phyloP scores from a whole-genome alignment of 805 yeast species.

The Trichomonascus vanleenenianus region DNA sequence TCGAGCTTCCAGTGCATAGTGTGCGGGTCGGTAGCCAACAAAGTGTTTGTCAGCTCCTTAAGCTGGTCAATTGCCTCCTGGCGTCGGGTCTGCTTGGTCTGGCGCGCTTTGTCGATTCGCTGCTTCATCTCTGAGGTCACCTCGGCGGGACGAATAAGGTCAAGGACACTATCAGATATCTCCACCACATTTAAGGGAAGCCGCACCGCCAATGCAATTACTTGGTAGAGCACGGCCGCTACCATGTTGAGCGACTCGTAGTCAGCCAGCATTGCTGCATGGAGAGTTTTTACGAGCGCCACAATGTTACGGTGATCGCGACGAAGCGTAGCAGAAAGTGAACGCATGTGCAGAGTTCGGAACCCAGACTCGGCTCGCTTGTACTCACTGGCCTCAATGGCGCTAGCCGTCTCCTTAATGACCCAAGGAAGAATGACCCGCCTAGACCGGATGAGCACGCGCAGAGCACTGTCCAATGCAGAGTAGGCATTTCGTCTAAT shows the following conservation, averaged over 20 bases:
- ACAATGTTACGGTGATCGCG: constrained; percentile 49
- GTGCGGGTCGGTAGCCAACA: constrained; percentile 5
- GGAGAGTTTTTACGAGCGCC: constrained; percentile 41
- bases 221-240: constrained; percentile 46
- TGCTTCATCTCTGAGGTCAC: constrained; percentile 9
- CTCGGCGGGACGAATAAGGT: constrained; percentile 12
- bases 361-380: constrained; percentile 60
- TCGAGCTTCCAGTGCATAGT: constrained; percentile 20
- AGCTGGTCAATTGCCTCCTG: constrained; percentile 14
- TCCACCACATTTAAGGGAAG: constrained; percentile 35
- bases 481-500: constrained; percentile 65
- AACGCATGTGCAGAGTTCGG: constrained; percentile 46
- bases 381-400: constrained; percentile 41
- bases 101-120: constrained; percentile 10
- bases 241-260: constrained; percentile 44
- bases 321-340: constrained; percentile 50
- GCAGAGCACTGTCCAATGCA: constrained; percentile 59
- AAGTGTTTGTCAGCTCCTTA: constrained; percentile 6
- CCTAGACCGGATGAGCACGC: constrained; percentile 61
- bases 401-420: constrained; percentile 41
- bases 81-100: constrained; percentile 14
- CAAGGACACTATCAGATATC: constrained; percentile 10
- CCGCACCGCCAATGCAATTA: constrained; percentile 34
- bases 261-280: constrained; percentile 49
- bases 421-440: constrained; percentile 44